Conservation (phyloP, 139 green algal species). For the Microglena sp. region DNA sequence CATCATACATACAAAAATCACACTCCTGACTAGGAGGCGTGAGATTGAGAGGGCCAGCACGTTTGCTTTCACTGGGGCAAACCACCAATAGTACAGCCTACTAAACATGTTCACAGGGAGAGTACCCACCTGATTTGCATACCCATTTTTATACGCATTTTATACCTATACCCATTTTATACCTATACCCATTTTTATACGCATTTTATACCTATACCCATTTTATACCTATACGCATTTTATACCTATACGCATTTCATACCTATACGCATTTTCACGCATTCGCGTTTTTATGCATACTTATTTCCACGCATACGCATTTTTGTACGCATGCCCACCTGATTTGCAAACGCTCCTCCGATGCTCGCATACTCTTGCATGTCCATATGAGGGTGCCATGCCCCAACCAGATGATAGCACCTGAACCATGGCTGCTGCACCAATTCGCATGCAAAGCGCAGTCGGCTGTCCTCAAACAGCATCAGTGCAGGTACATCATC, state of each 20-base stretch:
- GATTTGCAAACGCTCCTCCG: not conserved
- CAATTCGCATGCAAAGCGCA: slow-evolving; percentile 28
- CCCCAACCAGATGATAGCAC: slow-evolving; percentile 17
- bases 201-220: not conserved
- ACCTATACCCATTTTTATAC: slow-evolving; percentile 21
- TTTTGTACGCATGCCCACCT: not conserved
- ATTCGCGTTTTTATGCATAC: not conserved
- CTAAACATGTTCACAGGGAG: no score
- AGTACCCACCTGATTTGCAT: no score
- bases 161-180: no score
- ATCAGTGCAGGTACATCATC: slow-evolving; percentile 16
- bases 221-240: no score
- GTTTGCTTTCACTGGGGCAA: no score
- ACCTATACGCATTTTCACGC: not conserved
- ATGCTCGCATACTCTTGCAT: slow-evolving; percentile 16
- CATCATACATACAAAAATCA: no score
- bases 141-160: slow-evolving; percentile 14
- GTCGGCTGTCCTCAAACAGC: slow-evolving; percentile 27
- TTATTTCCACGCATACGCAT: not conserved
- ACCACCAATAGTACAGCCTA: no score
- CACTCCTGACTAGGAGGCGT: no score
- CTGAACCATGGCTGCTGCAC: slow-evolving; percentile 40
- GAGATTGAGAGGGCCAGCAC: no score
- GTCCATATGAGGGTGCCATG: slow-evolving; percentile 32
- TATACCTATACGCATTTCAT: not conserved